Evolutionary conservation across 306 rosid species (phyloP), one percentile per base, ranked within the genome.

Genomic region (Hippophae gyantsensis): DNA sequence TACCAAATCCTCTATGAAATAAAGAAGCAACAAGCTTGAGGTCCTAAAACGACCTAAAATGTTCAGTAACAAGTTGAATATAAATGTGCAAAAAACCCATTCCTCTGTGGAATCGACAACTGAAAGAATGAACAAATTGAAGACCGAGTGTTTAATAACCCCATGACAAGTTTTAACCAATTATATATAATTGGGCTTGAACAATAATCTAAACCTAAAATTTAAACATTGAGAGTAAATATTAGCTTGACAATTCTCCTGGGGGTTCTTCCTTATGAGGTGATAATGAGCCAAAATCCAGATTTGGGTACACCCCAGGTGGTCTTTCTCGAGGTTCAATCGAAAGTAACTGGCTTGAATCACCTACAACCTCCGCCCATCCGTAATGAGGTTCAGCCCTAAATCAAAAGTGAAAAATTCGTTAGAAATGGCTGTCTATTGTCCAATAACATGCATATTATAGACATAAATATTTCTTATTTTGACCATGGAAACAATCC

Each of bases 321-420:
- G 98, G 96, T 79, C 84, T 81, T 78, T 80, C 89, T 13, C 58
- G 84, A 60, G 89, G 84, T 62, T 81, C 46, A n/a, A 92, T 92
- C 12, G 96, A 92, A 63, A 92, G 86, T 59, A 92, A 75, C 58
- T 81, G 98, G 72, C 76, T 83, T 13, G 98, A 92, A 73, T 92
- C 86, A 5, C 96, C 96, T 59, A 92, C 95, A 1, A 85, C 95
- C 67, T 92, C 98, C 7, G 95, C 95, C 98, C 96, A 92, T 71
- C 98, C 96, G 62, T 87, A 85, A 68, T 92, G 96, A 62, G 98
- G 98, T 60, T 85, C 95, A 6, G 96, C 92, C 89, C 98, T 92
- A 62, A 59, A 76, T 57, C 49, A 47, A 54, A 60, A 53, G 47
- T 5, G 14, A 49, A 32, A 27, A 32, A 32, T 4, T 32, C 38